Conservation (phyloP, 2,329 filamentous ascomycete species). For the Calycina herbarum region DNA sequence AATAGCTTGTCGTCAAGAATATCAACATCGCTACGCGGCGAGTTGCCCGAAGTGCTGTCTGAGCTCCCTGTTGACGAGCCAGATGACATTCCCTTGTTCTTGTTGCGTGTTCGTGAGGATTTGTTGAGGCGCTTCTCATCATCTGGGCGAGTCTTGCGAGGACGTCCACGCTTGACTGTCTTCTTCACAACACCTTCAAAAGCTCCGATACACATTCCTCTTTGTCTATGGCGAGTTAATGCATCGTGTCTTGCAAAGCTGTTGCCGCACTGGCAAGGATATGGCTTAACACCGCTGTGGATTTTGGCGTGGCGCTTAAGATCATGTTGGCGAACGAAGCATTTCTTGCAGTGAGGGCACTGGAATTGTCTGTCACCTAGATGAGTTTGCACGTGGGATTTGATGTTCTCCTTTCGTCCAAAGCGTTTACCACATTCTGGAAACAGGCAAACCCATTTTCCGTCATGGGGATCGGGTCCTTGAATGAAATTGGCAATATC, state of each 20-base stretch:
- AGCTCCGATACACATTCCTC: conserved; percentile 94
- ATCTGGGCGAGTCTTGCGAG: conserved; percentile 61
- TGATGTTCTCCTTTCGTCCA: conserved; percentile 98
- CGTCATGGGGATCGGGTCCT: conserved; percentile 69
- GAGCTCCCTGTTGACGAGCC: conserved; percentile 56
- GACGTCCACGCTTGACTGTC: conserved; percentile 64
- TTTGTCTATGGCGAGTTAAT: conserved; percentile 87
- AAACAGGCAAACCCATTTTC: conserved; percentile 77
- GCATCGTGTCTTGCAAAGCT: conserved; percentile 95
- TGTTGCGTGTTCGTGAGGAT: conserved; percentile 54
- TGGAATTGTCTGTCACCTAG: conserved; percentile 94
- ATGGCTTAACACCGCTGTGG: conserved; percentile 92
- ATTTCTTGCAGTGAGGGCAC: conserved; percentile 90
- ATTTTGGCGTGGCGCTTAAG: conserved; percentile 97
- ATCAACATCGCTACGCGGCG: conserved; percentile 51
- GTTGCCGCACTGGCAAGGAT: conserved; percentile 91
- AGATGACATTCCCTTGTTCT: conserved; percentile 47
- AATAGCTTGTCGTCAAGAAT: conserved; percentile 41
- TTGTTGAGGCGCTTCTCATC: conserved; percentile 53
- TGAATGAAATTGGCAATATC: conserved; percentile 77
- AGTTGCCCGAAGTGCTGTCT: conserved; percentile 56
- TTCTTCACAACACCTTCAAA: conserved; percentile 78
- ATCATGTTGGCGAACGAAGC: conserved; percentile 95
- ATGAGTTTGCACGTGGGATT: conserved; percentile 96
- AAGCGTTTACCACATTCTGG: conserved; percentile 85